A percentile compares a stretch with the other conserved stretches of the same genome.
phyloP scores from a whole-genome alignment of 2,329 filamentous ascomycete genomes.

The Ophiosphaerella narmari region DNA sequence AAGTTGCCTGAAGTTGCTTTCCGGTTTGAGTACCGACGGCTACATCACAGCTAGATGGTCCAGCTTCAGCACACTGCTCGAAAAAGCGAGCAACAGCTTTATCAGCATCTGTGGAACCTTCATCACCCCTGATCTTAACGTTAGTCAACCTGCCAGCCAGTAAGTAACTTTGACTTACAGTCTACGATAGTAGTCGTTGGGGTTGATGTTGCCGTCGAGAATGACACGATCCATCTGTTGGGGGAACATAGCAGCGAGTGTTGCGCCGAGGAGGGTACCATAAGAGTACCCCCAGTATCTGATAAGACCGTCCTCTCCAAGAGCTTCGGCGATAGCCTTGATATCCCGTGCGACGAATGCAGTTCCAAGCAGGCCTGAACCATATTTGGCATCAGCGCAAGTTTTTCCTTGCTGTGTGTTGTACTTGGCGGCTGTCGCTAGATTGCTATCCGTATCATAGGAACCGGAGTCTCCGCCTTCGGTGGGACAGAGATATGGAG shows the following conservation, averaged over 20 bases:
- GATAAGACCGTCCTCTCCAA: constrained; percentile 49
- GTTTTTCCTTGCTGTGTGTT: not conserved
- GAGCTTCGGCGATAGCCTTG: constrained; percentile 51
- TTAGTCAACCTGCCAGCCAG: not conserved
- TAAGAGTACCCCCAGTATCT: constrained; percentile 50
- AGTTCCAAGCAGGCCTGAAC: constrained; percentile 42
- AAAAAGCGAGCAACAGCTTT: constrained; percentile 53
- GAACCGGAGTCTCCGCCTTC: not conserved
- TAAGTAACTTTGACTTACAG: not conserved
- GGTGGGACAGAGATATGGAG: not conserved
- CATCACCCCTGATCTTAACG: not conserved
- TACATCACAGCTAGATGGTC: constrained; percentile 22
- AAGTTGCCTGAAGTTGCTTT: not conserved
- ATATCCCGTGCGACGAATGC: constrained; percentile 53
- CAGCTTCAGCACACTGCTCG: constrained; percentile 57
- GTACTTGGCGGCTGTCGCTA: not conserved
- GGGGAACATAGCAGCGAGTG: constrained; percentile 32
- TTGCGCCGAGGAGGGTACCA: constrained; percentile 45
- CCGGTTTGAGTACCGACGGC: constrained; percentile 1
- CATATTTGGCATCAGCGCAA: not conserved
- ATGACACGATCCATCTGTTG: constrained; percentile 21
- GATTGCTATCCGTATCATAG: not conserved
- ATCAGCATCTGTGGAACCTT: constrained; percentile 2
- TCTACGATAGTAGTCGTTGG: constrained; percentile 10
- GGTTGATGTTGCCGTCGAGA: constrained; percentile 51